Percentiles rank a stretch among this genome's conserved stretches.
Conservation (phyloP, 2,329 filamentous ascomycete species). For the Cordyceps cicadae region DNA sequence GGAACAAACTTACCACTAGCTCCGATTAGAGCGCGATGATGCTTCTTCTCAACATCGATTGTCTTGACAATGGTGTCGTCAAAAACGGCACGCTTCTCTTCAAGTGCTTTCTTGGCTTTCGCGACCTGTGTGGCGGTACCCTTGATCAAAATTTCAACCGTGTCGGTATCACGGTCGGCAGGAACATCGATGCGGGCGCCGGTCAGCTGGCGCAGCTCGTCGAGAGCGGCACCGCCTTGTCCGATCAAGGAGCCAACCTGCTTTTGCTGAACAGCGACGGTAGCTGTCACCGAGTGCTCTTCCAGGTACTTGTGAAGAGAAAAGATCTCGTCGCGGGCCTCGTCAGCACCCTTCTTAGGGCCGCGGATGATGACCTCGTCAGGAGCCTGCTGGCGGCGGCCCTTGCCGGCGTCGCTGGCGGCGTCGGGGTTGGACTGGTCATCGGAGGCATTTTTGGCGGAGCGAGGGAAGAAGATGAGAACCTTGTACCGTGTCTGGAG, state of each 20-base stretch:
- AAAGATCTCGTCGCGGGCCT: slow-evolving; percentile 83
- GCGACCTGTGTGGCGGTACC: slow-evolving; percentile 87
- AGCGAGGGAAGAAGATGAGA: slow-evolving; percentile 83
- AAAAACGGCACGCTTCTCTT: slow-evolving; percentile 78
- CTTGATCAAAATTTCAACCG: slow-evolving; percentile 83
- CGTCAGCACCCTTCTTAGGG: slow-evolving; percentile 85
- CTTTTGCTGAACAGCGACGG: slow-evolving; percentile 78
- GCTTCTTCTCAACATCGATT: slow-evolving; percentile 87
- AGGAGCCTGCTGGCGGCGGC: slow-evolving; percentile 62
- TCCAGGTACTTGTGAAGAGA: slow-evolving; percentile 81
- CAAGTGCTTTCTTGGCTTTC: slow-evolving; percentile 81
- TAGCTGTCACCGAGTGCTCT: slow-evolving; percentile 75
- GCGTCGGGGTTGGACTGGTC: slow-evolving; percentile 64
- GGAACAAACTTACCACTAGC: slow-evolving; percentile 59
- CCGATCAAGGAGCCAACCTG: slow-evolving; percentile 93
- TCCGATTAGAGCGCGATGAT: slow-evolving; percentile 86
- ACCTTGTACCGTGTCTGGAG: slow-evolving; percentile 91
- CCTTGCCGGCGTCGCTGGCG: slow-evolving; percentile 57
- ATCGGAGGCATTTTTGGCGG: slow-evolving; percentile 53
- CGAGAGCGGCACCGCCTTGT: slow-evolving; percentile 81
- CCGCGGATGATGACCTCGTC: slow-evolving; percentile 90
- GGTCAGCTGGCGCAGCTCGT: slow-evolving; percentile 74
- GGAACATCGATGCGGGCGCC: slow-evolving; percentile 91
- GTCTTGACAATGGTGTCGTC: slow-evolving; percentile 81
- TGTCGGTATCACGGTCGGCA: slow-evolving; percentile 62